These are phyloP conservation scores for Ceratocystis destructans DNA, from an alignment of 2,329 filamentous ascomycete species.

Conservation along the genomic window DNA sequence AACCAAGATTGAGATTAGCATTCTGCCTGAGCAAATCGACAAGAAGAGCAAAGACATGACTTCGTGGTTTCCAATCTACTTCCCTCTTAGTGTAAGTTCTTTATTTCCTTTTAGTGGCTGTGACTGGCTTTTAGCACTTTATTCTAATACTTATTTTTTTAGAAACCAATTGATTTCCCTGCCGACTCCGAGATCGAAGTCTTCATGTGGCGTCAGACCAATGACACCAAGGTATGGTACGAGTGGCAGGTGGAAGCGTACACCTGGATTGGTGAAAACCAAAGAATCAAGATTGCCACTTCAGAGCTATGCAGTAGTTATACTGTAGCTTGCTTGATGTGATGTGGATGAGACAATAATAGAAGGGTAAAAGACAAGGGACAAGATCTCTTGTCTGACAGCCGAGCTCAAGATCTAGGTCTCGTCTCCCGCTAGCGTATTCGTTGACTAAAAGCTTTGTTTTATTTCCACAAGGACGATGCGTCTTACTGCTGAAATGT, in stretches of 20 bases:
- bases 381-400: too few relatives aligned
- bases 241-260: constrained; percentile 93
- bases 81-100: constrained; percentile 69
- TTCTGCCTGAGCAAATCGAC: constrained; percentile 82
- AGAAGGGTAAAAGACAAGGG: background rate
- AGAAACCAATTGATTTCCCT: constrained; percentile 78
- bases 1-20: constrained; percentile 70
- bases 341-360: constrained; percentile 16
- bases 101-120: background rate
- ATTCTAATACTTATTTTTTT: constrained; percentile 10
- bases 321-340: constrained; percentile 60
- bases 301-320: constrained; percentile 56
- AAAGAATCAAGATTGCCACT: constrained; percentile 49
- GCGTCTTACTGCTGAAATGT: too few relatives aligned
- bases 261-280: constrained; percentile 45
- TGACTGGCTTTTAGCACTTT: background rate
- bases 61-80: constrained; percentile 98
- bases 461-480: background rate
- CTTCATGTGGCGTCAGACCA: constrained; percentile 91
- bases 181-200: constrained; percentile 74
- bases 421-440: background rate
- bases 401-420: background rate
- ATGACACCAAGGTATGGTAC: constrained; percentile 95
- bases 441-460: background rate
- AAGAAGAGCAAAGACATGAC: constrained; percentile 95